Percentiles rank a stretch among this genome's conserved stretches.
These are phyloP conservation scores for Craterostigma plantagineum DNA, from an alignment of 257 asterid genomes.

Conservation along the genomic window DNA sequence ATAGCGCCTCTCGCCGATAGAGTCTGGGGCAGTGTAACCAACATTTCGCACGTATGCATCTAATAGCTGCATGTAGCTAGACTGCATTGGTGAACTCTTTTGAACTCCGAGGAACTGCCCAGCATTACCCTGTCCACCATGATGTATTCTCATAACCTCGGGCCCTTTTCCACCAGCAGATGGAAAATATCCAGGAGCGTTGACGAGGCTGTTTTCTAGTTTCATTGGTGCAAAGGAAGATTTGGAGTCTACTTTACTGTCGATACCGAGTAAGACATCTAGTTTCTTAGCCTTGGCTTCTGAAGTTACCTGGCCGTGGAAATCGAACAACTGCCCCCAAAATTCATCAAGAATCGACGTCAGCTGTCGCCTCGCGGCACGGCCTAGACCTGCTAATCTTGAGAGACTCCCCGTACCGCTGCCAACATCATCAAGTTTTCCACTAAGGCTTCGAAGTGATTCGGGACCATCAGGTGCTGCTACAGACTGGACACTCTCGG, in stretches of 20 bases:
- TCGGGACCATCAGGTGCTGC: slow-evolving; percentile 66
- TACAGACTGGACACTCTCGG: slow-evolving; percentile 30
- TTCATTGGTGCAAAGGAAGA: slow-evolving; percentile 35
- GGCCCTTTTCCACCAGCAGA: slow-evolving; percentile 21
- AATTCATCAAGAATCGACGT: slow-evolving; percentile 58
- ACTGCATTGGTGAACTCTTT: slow-evolving; percentile 27
- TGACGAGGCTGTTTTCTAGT: slow-evolving; percentile 26
- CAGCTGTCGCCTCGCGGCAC: slow-evolving; percentile 84
- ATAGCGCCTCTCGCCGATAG: slow-evolving; percentile 91
- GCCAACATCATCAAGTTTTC: slow-evolving; percentile 58
- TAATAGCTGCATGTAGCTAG: slow-evolving; percentile 22
- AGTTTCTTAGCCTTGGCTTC: slow-evolving; percentile 70
- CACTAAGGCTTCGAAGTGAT: slow-evolving; percentile 57
- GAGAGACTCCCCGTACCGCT: slow-evolving; percentile 87
- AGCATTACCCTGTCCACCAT: too few relatives aligned
- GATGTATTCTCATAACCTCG: too few relatives aligned
- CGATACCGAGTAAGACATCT: slow-evolving; percentile 51
- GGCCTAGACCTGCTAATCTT: slow-evolving; percentile 79
- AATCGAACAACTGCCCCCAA: slow-evolving; percentile 93
- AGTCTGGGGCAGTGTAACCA: too few relatives aligned
- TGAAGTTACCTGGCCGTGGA: slow-evolving; percentile 46
- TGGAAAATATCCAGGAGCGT: slow-evolving; percentile 35
- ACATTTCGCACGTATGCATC: slow-evolving; percentile 33
- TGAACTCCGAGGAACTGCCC: slow-evolving; percentile 39
- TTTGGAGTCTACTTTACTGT: slow-evolving; percentile 29